Conservation (phyloP, 2,329 filamentous ascomycete genomes). For the Pezicula carpinea region DNA sequence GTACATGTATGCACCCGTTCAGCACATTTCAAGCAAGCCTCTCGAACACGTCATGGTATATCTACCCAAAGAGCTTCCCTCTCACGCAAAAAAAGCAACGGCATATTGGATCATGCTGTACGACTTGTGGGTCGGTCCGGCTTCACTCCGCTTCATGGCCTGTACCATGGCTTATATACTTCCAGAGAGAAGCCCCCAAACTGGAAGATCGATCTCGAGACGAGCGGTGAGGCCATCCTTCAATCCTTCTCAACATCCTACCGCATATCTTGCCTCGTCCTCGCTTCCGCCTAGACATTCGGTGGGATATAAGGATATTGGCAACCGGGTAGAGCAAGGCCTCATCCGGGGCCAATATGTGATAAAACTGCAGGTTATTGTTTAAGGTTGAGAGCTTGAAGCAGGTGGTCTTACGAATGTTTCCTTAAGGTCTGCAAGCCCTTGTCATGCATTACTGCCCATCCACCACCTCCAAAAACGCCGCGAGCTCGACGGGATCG, state of each 20-base stretch:
- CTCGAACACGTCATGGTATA: not conserved
- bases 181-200: not conserved
- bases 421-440: not conserved
- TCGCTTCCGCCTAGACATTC: too few relatives aligned
- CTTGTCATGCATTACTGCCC: not conserved
- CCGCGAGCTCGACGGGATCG: too few relatives aligned
- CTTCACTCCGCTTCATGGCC: not conserved
- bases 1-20: not conserved
- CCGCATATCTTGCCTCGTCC: too few relatives aligned
- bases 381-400: not conserved
- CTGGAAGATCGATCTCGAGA: too few relatives aligned
- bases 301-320: too few relatives aligned
- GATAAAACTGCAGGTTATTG: not conserved
- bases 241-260: too few relatives aligned
- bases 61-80: not conserved
- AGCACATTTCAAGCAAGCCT: not conserved
- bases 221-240: too few relatives aligned
- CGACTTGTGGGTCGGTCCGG: conserved; percentile 1
- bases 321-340: too few relatives aligned
- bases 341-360: not conserved
- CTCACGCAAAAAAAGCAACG: not conserved
- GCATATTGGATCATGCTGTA: not conserved
- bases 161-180: not conserved
- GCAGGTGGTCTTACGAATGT: too few relatives aligned
- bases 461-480: not conserved